These are phyloP conservation scores for Lachnellula occidentalis DNA, from an alignment of 2,329 filamentous ascomycete species.

Conservation along the genomic window DNA sequence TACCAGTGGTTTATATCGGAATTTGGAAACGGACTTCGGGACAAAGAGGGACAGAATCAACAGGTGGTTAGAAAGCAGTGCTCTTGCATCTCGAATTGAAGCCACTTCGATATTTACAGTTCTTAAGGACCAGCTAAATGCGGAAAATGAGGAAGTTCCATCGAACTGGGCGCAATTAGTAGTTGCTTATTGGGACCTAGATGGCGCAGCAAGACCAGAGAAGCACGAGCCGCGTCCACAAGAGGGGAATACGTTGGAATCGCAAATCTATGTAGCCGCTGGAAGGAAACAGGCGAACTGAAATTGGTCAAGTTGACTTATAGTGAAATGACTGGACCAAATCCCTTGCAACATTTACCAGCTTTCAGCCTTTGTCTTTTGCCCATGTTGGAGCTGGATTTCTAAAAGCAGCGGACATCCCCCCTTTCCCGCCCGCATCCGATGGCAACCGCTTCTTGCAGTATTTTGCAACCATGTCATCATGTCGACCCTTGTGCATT, in stretches of 20 bases:
- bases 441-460: too few species aligned
- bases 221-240: background rate
- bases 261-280: too few species aligned
- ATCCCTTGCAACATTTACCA: background rate
- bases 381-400: background rate
- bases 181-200: constrained; percentile 18
- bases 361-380: background rate
- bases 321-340: background rate
- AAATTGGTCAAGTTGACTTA: background rate
- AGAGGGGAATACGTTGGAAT: background rate
- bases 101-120: constrained; percentile 14
- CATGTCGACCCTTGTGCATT: too few species aligned
- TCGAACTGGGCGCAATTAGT: constrained; percentile 24
- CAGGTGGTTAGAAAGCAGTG: constrained; percentile 19
- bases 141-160: constrained; percentile 10
- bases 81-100: constrained; percentile 18
- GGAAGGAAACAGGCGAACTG: too few species aligned
- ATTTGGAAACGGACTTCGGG: constrained; percentile 17
- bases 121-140: constrained; percentile 11
- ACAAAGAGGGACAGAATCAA: constrained; percentile 20
- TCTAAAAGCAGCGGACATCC: too few species aligned
- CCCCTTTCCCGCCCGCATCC: too few species aligned
- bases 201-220: constrained; percentile 10
- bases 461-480: too few species aligned
- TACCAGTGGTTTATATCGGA: constrained; percentile 11